phyloP scores from a whole-genome alignment of 2,329 filamentous ascomycete species.

The Clathrospora elynae region DNA sequence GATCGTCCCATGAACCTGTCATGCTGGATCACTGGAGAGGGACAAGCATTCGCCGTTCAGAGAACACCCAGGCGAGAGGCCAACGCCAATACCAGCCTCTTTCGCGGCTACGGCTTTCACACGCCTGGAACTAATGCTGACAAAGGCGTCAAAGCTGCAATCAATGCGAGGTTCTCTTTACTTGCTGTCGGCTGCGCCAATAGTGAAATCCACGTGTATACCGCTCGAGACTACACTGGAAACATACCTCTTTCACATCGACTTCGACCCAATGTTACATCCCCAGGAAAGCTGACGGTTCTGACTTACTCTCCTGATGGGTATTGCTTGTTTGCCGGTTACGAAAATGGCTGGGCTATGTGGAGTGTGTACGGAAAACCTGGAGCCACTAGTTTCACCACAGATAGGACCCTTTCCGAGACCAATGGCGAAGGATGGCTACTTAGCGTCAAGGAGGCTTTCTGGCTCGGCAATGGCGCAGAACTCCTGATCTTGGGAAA shows the following conservation, averaged over 20 bases:
- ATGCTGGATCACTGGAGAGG: conserved; percentile 89
- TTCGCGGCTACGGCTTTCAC: conserved; percentile 92
- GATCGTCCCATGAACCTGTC: conserved; percentile 96
- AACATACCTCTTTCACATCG: conserved; percentile 88
- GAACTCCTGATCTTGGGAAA: conserved; percentile 77
- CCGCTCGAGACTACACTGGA: conserved; percentile 87
- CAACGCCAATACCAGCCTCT: conserved; percentile 67
- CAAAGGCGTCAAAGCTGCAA: conserved; percentile 73
- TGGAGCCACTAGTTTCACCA: conserved; percentile 80
- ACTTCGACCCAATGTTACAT: conserved; percentile 71
- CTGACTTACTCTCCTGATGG: conserved; percentile 91
- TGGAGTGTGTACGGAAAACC: conserved; percentile 98
- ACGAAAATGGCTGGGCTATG: conserved; percentile 88
- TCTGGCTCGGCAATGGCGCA: conserved; percentile 86
- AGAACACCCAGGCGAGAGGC: conserved; percentile 54
- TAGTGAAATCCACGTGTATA: conserved; percentile 86
- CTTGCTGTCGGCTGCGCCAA: conserved; percentile 83
- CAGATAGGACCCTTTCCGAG: conserved; percentile 67
- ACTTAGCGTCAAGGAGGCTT: conserved; percentile 74
- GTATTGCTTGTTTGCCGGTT: conserved; percentile 93
- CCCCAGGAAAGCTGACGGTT: conserved; percentile 73
- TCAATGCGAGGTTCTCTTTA: conserved; percentile 94
- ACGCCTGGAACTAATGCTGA: conserved; percentile 64
- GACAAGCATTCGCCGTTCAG: conserved; percentile 89
- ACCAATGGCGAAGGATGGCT: conserved; percentile 82